Evolutionary conservation across 139 green algal genomes (phyloP), one percentile per base, ranked within the genome.

Genomic region (Desmodesmus armatus): DNA sequence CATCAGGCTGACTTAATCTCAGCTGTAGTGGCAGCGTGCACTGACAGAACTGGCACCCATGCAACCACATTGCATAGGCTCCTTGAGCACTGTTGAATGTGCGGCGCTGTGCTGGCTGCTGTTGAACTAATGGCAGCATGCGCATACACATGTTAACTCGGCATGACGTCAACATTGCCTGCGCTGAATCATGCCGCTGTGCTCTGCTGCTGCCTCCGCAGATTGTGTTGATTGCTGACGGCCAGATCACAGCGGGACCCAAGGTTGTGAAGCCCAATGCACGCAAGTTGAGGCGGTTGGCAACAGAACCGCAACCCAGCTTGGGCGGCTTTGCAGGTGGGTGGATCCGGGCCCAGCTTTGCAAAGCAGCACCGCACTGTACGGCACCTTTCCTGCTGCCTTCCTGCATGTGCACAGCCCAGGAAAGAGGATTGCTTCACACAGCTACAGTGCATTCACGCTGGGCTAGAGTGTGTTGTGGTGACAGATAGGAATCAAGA

Each of bases 181-280:
- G n/a, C n/a, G n/a, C n/a, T n/a, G n/a, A n/a, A n/a, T n/a, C 51
- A 17, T 17, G 51, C 51, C 51, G 51, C n/a, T n/a, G n/a, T 17
- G 37, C 73, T 44, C 37, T 17, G 35, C 39, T 65, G 3, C 31
- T 13, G 0, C 35, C 65, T n/a, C 7, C 71, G 37, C 83, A 95
- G 90, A 89, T 97, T 33, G 92, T 98, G 1, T 81, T 98, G 7
- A 91, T 98, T 62, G 95, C 92, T 6, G 95, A 98, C 80, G 95
- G 95, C 5, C 95, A 98, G 85, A 94, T 98, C 39, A 97, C 95
- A 7, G 63, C 78, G 44, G 94, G 94, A 63, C 55, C 71, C 62
- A 70, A 95, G 51, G 89, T 98, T 7, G 86, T 98, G 0, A 98
- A 98, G 87, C 95, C 93, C 27, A 98, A 98, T 78, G 95, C 97